Evolutionary conservation across 495 filamentous ascomycete species (phyloP), one percentile per base, ranked within the genome.

Genomic region (Xylaria venustula): DNA sequence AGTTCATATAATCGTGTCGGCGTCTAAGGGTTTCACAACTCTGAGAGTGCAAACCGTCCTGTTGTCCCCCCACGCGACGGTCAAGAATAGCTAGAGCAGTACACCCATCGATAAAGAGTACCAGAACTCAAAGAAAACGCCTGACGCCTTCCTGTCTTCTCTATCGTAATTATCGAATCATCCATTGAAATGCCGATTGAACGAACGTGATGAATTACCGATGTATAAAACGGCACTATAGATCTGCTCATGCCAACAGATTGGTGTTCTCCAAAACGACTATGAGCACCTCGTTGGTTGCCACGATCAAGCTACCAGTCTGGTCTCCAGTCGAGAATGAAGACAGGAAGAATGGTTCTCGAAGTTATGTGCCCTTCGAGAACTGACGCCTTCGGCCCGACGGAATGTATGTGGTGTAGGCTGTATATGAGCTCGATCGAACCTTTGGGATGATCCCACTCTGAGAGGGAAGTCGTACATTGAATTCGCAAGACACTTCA

Each of bases 111-210:
- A 49, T 32, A 59, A 15, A 19, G 3, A 50, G 15, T 50, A 32
- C 36, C 19, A 26, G 25, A 54, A 48, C 19, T 22, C 9, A 54
- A 54, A 36, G 41, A 2, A 45, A 54, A 61, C 30, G 26, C 50
- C 30, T 28, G 2, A 25, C 30, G 17, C 51, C 51, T 17, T 2
- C 22, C 32, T 61, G 20, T 19, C 23, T 12, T 30, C 32, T 40
- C 12, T 17, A 34, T 26, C 48, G 42, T 60, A n/a, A 37, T 45
- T 41, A 46, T 54, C 30, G 46, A 61, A 48, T 30, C 50, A 61
- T 41, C 34, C 49, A 20, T 47, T 47, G 26, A 46, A 51, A 52
- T 52, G 36, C 37, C 19, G 40, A 36, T 41, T 19, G 22, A 41
- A 26, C 49, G 11, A 54, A 60, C 37, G 45, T 36, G 44, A 58